Percentiles rank a stretch among this genome's conserved stretches.
Evolutionary conservation across 148 eudicot genomes (phyloP).

Genomic region (Tetragonia tetragonoides): DNA sequence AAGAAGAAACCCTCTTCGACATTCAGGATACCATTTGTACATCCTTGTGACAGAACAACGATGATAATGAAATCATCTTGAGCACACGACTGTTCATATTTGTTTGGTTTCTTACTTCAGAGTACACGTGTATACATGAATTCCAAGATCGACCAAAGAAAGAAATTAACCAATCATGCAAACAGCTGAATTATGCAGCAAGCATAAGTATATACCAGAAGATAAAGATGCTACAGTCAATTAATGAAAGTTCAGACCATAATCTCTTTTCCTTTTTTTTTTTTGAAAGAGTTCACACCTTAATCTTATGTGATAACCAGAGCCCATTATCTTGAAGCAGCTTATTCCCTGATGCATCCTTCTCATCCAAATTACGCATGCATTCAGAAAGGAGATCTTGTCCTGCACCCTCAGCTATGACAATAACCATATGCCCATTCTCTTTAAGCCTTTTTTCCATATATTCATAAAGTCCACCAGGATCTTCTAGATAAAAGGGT

Average conservation of each 20-base stretch:
- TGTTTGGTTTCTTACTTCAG: not conserved
- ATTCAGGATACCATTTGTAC: too few species aligned
- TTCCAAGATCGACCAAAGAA: not conserved
- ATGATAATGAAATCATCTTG: not conserved
- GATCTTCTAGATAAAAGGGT: constrained; percentile 46
- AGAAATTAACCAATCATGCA: not conserved
- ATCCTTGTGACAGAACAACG: not conserved
- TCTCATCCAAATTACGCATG: constrained; percentile 23
- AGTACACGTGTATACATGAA: too few species aligned
- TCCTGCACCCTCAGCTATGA: constrained; percentile 50
- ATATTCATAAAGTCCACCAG: constrained; percentile 43
- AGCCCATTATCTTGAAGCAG: constrained; percentile 45
- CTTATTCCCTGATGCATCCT: constrained; percentile 52
- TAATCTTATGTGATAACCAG: constrained; percentile 49
- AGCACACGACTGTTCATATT: not conserved
- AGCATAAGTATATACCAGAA: not conserved
- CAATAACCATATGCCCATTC: constrained; percentile 46
- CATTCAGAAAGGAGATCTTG: constrained; percentile 38
- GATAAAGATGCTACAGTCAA: not conserved
- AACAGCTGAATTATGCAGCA: not conserved
- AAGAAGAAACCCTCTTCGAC: not conserved
- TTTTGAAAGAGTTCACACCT: constrained; percentile 21
- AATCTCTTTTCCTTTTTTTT: too few species aligned
- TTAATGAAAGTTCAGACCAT: constrained; percentile 28
- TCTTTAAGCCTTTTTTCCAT: constrained; percentile 44